Percentiles rank a stretch among this genome's conserved stretches.
These are phyloP conservation scores for Suillus weaverae DNA, from an alignment of 768 basidiomycete genomes.

Conservation along the genomic window DNA sequence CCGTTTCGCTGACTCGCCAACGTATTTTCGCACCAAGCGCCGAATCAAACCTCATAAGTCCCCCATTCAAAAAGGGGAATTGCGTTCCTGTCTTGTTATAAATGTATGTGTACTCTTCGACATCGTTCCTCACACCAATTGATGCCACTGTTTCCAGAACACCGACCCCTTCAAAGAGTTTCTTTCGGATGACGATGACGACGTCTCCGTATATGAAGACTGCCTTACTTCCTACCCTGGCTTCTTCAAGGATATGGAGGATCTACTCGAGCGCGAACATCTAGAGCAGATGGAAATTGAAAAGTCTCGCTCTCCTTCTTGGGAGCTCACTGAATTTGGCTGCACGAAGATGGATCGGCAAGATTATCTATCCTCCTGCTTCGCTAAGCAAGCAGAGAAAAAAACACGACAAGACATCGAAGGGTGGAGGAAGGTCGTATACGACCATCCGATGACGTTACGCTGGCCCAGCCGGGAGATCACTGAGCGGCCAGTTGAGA, in stretches of 20 bases:
- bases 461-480: conserved; percentile 19
- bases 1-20: conserved; percentile 29
- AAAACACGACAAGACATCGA: conserved; percentile 20
- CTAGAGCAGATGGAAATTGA: conserved; percentile 9
- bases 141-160: conserved; percentile 18
- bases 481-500: neutral
- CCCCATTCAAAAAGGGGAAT: conserved; percentile 15
- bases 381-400: conserved; percentile 28
- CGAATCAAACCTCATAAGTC: conserved; percentile 20
- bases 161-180: conserved; percentile 1
- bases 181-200: conserved; percentile 16
- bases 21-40: conserved; percentile 20
- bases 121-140: neutral
- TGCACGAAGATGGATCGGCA: conserved; percentile 25
- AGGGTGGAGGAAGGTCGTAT: conserved; percentile 20
- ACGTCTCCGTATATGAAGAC: conserved; percentile 29
- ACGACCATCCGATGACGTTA: conserved; percentile 20
- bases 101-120: conserved; percentile 18
- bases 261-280: conserved; percentile 17
- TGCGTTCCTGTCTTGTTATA: conserved; percentile 29
- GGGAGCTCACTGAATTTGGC: conserved; percentile 31
- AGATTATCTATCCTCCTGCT: conserved; percentile 28
- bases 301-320: conserved; percentile 21
- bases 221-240: conserved; percentile 23
- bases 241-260: conserved; percentile 19